phyloP scores from a whole-genome alignment of 352 stramenopile genomes.

The Plasmopara viticola region DNA sequence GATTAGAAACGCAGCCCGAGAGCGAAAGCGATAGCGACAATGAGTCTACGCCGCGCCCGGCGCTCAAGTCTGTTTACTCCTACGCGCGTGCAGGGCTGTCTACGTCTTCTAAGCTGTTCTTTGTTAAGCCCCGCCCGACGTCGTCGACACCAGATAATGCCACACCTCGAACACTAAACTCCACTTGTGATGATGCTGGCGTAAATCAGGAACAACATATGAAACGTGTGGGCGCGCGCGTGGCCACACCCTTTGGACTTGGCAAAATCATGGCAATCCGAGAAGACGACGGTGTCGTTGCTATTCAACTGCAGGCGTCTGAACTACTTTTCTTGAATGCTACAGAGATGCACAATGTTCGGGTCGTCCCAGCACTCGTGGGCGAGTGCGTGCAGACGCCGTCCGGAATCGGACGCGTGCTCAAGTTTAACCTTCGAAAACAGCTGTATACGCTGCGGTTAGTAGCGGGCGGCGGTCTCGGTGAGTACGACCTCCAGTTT shows the following conservation, averaged over 20 bases:
- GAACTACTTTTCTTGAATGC: constrained; percentile 24
- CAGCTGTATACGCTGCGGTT: constrained; percentile 55
- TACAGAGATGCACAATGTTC: constrained; percentile 35
- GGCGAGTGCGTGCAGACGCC: constrained; percentile 57
- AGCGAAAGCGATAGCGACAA: constrained; percentile 14
- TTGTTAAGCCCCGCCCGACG: constrained; percentile 22
- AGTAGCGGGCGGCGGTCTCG: constrained; percentile 19
- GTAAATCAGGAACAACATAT: constrained; percentile 36
- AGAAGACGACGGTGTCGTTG: constrained; percentile 41
- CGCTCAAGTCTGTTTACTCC: constrained; percentile 42
- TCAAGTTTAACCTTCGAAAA: constrained; percentile 39
- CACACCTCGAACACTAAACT: constrained; percentile 22
- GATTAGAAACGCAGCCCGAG: constrained; percentile 21
- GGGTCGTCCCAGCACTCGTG: constrained; percentile 49
- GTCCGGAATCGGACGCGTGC: constrained; percentile 42
- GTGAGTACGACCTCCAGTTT: constrained; percentile 36
- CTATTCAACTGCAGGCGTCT: constrained; percentile 40
- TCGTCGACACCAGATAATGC: constrained; percentile 3
- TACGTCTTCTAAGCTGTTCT: constrained; percentile 45
- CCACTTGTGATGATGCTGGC: constrained; percentile 36
- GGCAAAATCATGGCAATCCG: constrained; percentile 49
- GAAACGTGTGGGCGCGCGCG: constrained; percentile 34
- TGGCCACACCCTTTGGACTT: constrained; percentile 61
- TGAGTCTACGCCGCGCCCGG: not conserved
- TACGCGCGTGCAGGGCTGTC: constrained; percentile 42